Evolutionary conservation across 2,329 filamentous ascomycete genomes (phyloP), one percentile per base, ranked within the genome.

Genomic region (Tolypocladium inflatum): DNA sequence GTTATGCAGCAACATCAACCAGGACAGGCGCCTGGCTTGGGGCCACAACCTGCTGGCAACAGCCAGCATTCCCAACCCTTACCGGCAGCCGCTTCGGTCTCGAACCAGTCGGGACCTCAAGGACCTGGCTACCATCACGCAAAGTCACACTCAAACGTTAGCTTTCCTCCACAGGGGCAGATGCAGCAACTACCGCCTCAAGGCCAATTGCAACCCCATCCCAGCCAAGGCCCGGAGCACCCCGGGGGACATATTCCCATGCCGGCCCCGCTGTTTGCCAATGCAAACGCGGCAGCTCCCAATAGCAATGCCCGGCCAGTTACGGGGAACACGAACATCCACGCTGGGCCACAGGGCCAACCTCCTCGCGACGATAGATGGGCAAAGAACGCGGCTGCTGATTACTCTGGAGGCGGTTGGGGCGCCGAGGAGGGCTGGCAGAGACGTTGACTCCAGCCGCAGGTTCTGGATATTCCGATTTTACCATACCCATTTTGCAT

Each of bases 371-470:
- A 59, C 38, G 57, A 63, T 43, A 65, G 64, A 45, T 68, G 66
- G 67, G 59, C 61, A 9, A 63, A 62, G 51, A 63, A 60, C 15
- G 60, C 66, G 9, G 62, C 64, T 0, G 63, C 58, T 11, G 67
- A 70, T 56, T 69, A 69, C 38, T 70, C 68, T 0, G 68, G 68
- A 3, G 65, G 62, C 2, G 66, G 62, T 21, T 70, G 67, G 68
- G 67, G 66, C 1, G 60, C 63, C 54, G 62, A 64, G 7, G 61
- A 60, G 17, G 19, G 39, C 43, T 58, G 51, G 54, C 33, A 42
- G 23, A 45, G 56, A 26, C 33, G 23, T 51, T 58, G 8, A 58
- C 26, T 17, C 11, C 3, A 52, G 19, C 10, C 17, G 10, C 19
- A 15, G 11, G 5, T 21, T 52, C 5, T 11, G 19, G 7, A 37